Evolutionary conservation across 202 grass and related monocot genomes (phyloP), one percentile per base, ranked within the genome.

Genomic region (Thinopyrum obtusiflorum): DNA sequence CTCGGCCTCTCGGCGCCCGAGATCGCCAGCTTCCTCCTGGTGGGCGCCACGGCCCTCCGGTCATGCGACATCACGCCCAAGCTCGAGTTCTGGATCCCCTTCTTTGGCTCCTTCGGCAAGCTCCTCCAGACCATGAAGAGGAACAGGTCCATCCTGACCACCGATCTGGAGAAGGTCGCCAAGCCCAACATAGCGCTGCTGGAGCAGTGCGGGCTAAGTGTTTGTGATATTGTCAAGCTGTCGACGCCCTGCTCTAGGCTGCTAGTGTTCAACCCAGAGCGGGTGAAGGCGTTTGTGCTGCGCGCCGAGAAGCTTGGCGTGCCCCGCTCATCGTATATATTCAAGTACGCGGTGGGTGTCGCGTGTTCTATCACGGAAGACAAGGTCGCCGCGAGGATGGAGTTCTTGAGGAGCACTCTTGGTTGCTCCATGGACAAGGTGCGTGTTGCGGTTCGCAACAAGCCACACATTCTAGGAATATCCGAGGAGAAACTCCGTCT

Each of bases 131-230:
- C 71, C 25, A 27, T 18, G 8, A 75, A 29, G 44, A 9, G 44
- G 25, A 75, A 75, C 71, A 75, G 71, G 42, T 75, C 71, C 71
- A 75, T 75, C 71, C 71, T 75, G 2, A 75, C 71, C 71, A 75
- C 42, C 13, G 71, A 75, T 0, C 71, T 75, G 17, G 86, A 88
- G 0, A 84, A 14, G 17, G 66, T 79, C 5, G 2, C 70, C 74
- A 73, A 84, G 74, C 65, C 74, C 10, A 88, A 84, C 65, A 79
- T 88, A 3, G 74, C 40, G 8, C 24, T 65, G 55, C 14, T 88
- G 0, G 73, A 13, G 61, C 39, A 79, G 66, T 73, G 74, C 57
- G 74, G 86, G 2, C 44, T 67, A 76, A 76, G 61, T 80, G 86
- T 44, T 88, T 70, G 29, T 25, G 75, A 73, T 36, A 84, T 84